Evolutionary conservation across 2,329 filamentous ascomycete species (phyloP), one percentile per base, ranked within the genome.

Genomic region (Tricladium varicosporioides): DNA sequence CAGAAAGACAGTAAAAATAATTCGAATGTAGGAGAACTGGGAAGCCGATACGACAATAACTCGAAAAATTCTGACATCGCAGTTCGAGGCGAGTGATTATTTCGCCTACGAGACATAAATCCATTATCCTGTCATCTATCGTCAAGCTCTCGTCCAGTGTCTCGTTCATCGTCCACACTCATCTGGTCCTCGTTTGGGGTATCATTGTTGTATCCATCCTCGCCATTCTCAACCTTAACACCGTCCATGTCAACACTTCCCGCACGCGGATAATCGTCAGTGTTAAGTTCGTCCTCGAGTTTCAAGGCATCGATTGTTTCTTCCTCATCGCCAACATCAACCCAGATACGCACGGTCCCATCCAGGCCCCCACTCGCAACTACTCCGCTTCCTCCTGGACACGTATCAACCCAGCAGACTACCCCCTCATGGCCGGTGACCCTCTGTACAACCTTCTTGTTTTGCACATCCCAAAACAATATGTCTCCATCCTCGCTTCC

Each of bases 401-500:
- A 82, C 5, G 85, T 81, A 62, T 88, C 84, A 22, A 87, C 84
- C 82, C 84, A 87, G 67, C 86, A 86, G 60, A 84, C 85, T 27
- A 86, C 81, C 16, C 81, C 82, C 33, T 77, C 71, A 63, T 81
- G 77, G 40, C 82, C 82, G 31, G 70, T 69, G 8, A 86, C 74
- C 13, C 80, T 76, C 77, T 97, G 92, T 16, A 97, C 76, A 2
- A 96, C 76, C 54, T 88, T 85, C 73, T 97, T 99, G 69, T 80
- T 90, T 59, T 83, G 86, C 13, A 97, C 91, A 67, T 97, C 92
- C 94, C 94, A 99, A 53, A 96, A 81, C 14, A 96, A 78, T 10
- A 96, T 82, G 48, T 85, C 83, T 14, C 92, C 91, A 66, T 97
- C 91, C 71, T 97, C 93, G 71, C 91, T 95, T 0, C 92, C 91